A percentile compares a stretch with the other conserved stretches of the same genome.
phyloP scores from a whole-genome alignment of 2,329 filamentous ascomycete genomes.

The Grosmannia penicillata region DNA sequence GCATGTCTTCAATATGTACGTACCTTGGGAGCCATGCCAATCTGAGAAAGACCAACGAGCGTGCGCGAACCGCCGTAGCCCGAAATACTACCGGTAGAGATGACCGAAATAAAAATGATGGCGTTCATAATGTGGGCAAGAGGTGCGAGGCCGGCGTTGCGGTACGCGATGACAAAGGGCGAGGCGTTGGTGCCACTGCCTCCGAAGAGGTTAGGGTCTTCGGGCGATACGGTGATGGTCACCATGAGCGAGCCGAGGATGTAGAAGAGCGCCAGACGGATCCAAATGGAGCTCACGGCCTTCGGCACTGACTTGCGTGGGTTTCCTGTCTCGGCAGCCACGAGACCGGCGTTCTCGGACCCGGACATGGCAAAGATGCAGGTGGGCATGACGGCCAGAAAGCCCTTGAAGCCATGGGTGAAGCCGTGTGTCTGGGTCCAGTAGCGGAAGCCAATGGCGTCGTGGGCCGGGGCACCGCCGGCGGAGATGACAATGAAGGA shows the following conservation, averaged over 20 bases:
- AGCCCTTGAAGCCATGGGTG: conserved; percentile 3
- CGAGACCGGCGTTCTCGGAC: conserved; percentile 57
- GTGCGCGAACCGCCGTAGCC: conserved; percentile 3
- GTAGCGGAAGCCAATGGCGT: conserved; percentile 6
- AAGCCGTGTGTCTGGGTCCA: conserved; percentile 6
- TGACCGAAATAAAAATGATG: conserved; percentile 41
- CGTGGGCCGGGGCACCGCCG: conserved; percentile 16
- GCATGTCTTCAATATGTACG: neutral
- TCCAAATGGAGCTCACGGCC: conserved; percentile 62
- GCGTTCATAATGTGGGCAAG: conserved; percentile 43
- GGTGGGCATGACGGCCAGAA: conserved; percentile 48
- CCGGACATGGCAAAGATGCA: conserved; percentile 60
- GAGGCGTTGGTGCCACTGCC: conserved; percentile 28
- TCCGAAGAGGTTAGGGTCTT: conserved; percentile 30
- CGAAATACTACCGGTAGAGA: conserved; percentile 1
- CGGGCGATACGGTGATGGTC: conserved; percentile 30
- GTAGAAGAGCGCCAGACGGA: conserved; percentile 24
- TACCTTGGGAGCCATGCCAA: conserved; percentile 5
- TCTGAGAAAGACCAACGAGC: conserved; percentile 5
- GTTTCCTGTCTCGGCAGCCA: conserved; percentile 55
- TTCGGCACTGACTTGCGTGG: conserved; percentile 60
- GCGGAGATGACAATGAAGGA: conserved; percentile 34
- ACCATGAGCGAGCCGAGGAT: conserved; percentile 35
- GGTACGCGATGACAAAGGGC: conserved; percentile 42
- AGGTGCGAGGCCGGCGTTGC: conserved; percentile 33